Base-by-base conservation (phyloP, 2,329 filamentous ascomycete genomes). In the Phialophora tarda region DNA sequence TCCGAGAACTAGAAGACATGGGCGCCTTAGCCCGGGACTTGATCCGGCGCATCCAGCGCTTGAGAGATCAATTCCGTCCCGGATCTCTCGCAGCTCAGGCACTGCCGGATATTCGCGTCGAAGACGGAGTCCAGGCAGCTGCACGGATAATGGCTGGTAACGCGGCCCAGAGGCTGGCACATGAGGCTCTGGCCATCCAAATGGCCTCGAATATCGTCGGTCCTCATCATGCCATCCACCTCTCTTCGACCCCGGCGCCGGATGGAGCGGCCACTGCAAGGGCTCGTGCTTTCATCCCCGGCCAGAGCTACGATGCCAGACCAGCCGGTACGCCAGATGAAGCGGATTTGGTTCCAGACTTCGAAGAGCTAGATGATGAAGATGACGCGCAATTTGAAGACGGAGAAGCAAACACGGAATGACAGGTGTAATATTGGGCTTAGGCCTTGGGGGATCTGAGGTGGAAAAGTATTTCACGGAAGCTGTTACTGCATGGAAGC, bases 1-100 rank as follows among this genome's bases (percentile, higher is more conserved):
- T 72, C 44, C 65, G 66, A 54, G 69, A 72, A 51, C 56, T 73
- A 48, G 66, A 72, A 60, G 69, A 72, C 38, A 71, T 73, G 59
- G 69, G 69, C 12, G 58, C 64, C 26, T 59, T 71, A 32, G 70
- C 69, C 3, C 59, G 71, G 57, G 67, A 71, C 44, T 62, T 73
- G 59, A 71, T 72, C 26, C 65, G 63, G 26, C 64, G 69, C 24
- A 71, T 73, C 11, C 71, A 72, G 61, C 64, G 63, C 14, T 61
- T 73, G 26, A 59, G 71, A 64, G 69, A 68, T n/a, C 71, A 73
- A 54, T 71, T 69, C 44, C 47, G 65, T 7, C 71, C 71, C 0
- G 70, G 69, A 5, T 72, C 70, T 14, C 55, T 69, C 24, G 71
- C 70, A 6, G 71, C 71, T 14, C 62, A 69, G 12, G 71, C 71